phyloP scores from a whole-genome alignment of 345 rosid genomes.

The Eucalyptus sp. region DNA sequence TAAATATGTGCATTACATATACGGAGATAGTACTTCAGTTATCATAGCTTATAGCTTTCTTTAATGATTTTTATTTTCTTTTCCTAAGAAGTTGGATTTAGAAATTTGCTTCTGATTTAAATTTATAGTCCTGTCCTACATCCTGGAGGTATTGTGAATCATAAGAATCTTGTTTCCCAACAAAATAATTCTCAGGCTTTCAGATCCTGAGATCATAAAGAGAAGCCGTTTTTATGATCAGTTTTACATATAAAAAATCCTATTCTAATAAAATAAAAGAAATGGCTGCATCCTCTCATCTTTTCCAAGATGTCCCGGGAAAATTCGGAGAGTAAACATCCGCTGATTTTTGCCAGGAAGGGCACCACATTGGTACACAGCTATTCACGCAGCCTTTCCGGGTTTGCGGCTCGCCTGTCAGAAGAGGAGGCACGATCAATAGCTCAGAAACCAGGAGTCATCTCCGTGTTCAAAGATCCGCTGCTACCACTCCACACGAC shows the following conservation, averaged over 20 bases:
- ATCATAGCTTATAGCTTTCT: not conserved
- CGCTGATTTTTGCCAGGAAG: slow-evolving; percentile 19
- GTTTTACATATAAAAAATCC: not conserved
- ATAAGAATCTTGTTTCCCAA: not conserved
- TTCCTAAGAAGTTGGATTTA: not conserved
- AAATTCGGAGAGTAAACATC: not conserved
- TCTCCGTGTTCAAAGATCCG: slow-evolving; percentile 64
- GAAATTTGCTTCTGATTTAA: not conserved
- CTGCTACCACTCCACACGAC: slow-evolving; percentile 65
- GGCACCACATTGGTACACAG: slow-evolving; percentile 24
- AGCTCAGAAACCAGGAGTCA: slow-evolving; percentile 47
- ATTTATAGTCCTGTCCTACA: not conserved
- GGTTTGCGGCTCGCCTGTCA: slow-evolving; percentile 69
- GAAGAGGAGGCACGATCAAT: slow-evolving; percentile 49
- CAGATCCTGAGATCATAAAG: not conserved
- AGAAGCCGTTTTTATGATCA: not conserved
- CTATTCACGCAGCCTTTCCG: slow-evolving; percentile 58
- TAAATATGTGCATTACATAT: not conserved
- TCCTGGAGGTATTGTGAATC: not conserved
- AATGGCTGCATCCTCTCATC: not conserved
- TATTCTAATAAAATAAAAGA: not conserved
- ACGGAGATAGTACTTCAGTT: not conserved
- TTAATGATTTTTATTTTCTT: not conserved
- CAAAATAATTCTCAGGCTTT: not conserved
- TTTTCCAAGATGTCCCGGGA: not conserved